Evolutionary conservation across 2,329 filamentous ascomycete species (phyloP), one percentile per base, ranked within the genome.

Genomic region (Teratosphaeria zuluensis): DNA sequence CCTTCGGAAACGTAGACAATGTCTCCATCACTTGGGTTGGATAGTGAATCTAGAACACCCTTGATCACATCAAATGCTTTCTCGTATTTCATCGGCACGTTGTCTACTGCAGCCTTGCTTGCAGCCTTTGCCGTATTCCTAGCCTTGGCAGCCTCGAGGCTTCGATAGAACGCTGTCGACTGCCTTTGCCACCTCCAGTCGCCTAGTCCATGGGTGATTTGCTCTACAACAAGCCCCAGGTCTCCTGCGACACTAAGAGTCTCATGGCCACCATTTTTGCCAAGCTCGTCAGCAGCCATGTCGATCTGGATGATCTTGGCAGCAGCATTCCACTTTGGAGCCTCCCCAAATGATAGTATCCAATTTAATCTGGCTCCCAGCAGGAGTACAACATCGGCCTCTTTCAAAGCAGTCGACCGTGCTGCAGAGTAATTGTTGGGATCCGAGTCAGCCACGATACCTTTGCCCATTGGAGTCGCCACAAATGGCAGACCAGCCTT

Each of bases 381-480:
- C 2, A 84, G 70, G 3, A 84, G 67, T 16, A 83, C 78, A 1
- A 84, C 77, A 64, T 84, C 81, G 2, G 81, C 79, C 48, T 77
- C 69, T 64, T 78, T 78, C 48, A 84, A 69, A 3, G 80, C 81
- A 16, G 78, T 73, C 51, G 79, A 81, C 57, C 81, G 75, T 3
- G 81, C 80, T 53, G 80, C 78, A 2, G 81, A 80, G 16, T 74
- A 74, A 64, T 84, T 83, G 54, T 76, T 71, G 0, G 76, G 73
- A 65, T 81, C 78, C 0, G 78, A 81, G 62, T 83, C 81, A 9
- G 81, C 73, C 1, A 83, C 64, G 5, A 84, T 75, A 24, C 81
- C 81, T 65, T 84, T 84, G 4, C 81, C 81, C 80, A 83, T 84
- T 0, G 81, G 81, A 1, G 80, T 82, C 0, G 81, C 80, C 6